Evolutionary conservation across 352 stramenopile genomes (phyloP), one percentile per base, ranked within the genome.

Genomic region (Phytophthora constricta): DNA sequence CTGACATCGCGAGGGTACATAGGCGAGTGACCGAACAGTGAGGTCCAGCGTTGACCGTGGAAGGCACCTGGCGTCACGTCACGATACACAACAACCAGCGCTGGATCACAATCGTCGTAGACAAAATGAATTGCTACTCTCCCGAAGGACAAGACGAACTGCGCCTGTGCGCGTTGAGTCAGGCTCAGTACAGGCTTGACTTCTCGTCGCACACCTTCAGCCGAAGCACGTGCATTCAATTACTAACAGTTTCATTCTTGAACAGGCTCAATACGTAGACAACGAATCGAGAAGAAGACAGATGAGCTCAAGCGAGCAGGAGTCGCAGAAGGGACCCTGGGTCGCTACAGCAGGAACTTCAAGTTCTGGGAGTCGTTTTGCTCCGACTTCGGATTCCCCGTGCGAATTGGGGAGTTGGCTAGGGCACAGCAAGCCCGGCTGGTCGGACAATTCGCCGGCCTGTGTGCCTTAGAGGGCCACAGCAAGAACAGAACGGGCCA

Each of bases 381-480:
- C 45, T 48, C 20, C 17, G 56, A 63, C 43, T 63, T 63, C 23
- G 56, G 20, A 19, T 63, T 63, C 50, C 56, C 56, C 11, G 45
- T 74, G 20, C 70, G 55, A 51, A 70, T 75, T 39, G 55, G 70
- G n/a, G 43, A 75, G 28, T 37, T 67, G 50, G 55, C 67, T 26
- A 67, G 45, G 42, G 55, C 54, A 43, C 64, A 54, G 17, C 56
- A 75, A 54, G 61, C 61, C 0, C 26, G 61, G 28, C 67, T 75
- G 55, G 55, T 65, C 50, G 56, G 60, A 67, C 45, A 64, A 47
- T 70, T 67, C 20, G 60, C 56, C 33, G 67, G 42, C 7, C n/a
- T 63, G 39, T 61, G 65, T n/a, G 46, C 59, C 39, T 64, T 33
- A 16, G 58, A 69, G 27, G 64, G 50, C 31, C 65, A 72, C 52